phyloP scores from a whole-genome alignment of 192 early-diverging fungal genomes.

The Chytriomyces sp. region DNA sequence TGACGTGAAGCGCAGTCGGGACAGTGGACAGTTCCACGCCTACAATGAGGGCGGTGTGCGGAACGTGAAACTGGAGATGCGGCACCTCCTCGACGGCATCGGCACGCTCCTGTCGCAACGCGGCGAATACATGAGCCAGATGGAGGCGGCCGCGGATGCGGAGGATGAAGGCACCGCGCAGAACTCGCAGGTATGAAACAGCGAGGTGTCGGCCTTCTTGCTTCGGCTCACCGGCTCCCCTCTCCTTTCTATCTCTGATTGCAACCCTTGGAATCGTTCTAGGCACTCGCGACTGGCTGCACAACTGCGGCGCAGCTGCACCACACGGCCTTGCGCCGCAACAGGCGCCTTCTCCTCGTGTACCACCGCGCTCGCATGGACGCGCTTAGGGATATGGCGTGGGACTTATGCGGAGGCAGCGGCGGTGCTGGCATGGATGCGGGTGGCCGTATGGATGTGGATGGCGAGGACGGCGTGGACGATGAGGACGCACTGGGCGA shows the following conservation, averaged over 20 bases:
- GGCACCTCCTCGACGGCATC: slow-evolving; percentile 34
- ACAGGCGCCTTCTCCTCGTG: slow-evolving; percentile 87
- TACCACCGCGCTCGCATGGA: slow-evolving; percentile 78
- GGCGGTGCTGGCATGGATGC: slow-evolving; percentile 41
- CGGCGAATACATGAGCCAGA: neutral
- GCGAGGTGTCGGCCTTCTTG: no score
- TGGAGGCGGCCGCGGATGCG: neutral
- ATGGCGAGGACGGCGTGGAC: slow-evolving; percentile 23
- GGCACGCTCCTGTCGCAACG: neutral
- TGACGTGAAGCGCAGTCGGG: slow-evolving; percentile 75
- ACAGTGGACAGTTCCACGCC: slow-evolving; percentile 57
- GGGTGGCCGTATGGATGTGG: slow-evolving; percentile 1
- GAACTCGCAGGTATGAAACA: neutral
- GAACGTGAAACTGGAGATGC: slow-evolving; percentile 77
- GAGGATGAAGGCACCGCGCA: neutral
- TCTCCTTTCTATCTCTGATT: neutral
- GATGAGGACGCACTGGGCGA: neutral
- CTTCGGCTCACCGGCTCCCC: neutral
- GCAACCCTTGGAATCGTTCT: slow-evolving; percentile 4
- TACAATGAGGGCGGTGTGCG: slow-evolving; percentile 81
- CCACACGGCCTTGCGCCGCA: slow-evolving; percentile 64
- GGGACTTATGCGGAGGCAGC: slow-evolving; percentile 62
- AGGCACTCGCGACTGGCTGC: slow-evolving; percentile 9
- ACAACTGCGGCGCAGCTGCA: slow-evolving; percentile 51
- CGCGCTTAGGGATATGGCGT: slow-evolving; percentile 67